Base-by-base conservation (phyloP, 768 basidiomycete genomes). In the Filobasidium floriforme region DNA sequence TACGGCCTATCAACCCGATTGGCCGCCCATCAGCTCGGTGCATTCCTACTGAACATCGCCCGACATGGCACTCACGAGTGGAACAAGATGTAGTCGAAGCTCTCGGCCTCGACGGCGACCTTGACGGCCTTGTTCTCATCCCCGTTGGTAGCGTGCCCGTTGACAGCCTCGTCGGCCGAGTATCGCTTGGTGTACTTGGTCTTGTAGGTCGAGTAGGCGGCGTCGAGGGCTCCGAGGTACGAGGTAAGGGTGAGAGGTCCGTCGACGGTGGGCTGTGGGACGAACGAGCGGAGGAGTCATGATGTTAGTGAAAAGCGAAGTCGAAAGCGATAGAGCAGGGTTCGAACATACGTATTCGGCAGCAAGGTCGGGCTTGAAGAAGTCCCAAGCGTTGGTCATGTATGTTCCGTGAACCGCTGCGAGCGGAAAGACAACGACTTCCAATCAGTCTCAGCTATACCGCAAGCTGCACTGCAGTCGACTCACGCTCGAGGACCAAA, bases 341-440 rank as follows among this genome's bases (percentile, higher is more conserved):
- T 22, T 22, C 4, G 55, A 18, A 73, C 77, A 69, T 68, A 79
- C 77, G 73, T 79, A 79, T 77, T 79, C 79, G 41, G 74, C 73
- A 41, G 75, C 68, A 24, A 98, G 86, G 73, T 90, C 87, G 59
- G 96, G 96, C 83, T 99, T 99, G 87, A 96, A 99, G 80, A 97
- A 98, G 81, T 99, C 96, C 80, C 94, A 97, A 0, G 88, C 90
- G 82, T 99, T 94, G 68, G 88, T 88, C 89, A 98, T 97, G 82
- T 92, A 90, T 60, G 87, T 91, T 28, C 93, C 94, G 80, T 97
- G 96, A 70, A 92, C 84, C 72, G 94, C 94, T 98, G 77, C 46
- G 12, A 49, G 46, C 46, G 12, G 22, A 12, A 49, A 4, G 32
- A 49, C 46, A 49, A 14, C 22, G 14, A 18, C 10, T 49, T 63